Percentiles rank a stretch among this genome's conserved stretches.
phyloP scores from a whole-genome alignment of 2,329 filamentous ascomycete species.

The Exophiala dermatitidis region DNA sequence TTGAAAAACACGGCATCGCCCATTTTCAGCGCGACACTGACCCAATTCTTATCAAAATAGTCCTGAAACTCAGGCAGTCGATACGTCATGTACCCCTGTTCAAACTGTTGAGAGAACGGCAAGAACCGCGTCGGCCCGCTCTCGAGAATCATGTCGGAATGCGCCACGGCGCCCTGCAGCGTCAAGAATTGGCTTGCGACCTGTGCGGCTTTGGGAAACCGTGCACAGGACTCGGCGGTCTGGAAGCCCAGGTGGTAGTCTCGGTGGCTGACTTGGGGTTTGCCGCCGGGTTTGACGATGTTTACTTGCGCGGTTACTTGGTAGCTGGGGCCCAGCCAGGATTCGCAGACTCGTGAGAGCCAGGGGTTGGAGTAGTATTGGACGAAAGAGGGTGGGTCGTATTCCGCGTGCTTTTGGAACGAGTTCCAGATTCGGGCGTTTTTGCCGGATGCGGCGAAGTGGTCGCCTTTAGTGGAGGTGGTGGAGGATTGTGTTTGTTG shows the following conservation, averaged over 20 bases:
- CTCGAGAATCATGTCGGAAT: slow-evolving; percentile 52
- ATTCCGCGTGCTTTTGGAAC: slow-evolving; percentile 53
- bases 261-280: slow-evolving; percentile 52
- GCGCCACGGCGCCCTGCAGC: slow-evolving; percentile 57
- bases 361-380: slow-evolving; percentile 56
- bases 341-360: slow-evolving; percentile 45
- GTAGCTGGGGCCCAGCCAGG: slow-evolving; percentile 56
- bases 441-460: slow-evolving; percentile 50
- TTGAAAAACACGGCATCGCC: slow-evolving; percentile 60
- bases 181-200: slow-evolving; percentile 52
- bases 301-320: slow-evolving; percentile 57
- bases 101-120: slow-evolving; percentile 54
- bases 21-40: slow-evolving; percentile 46
- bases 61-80: slow-evolving; percentile 46
- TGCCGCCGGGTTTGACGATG: slow-evolving; percentile 53
- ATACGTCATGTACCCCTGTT: slow-evolving; percentile 54
- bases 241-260: slow-evolving; percentile 62
- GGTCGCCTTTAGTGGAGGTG: slow-evolving; percentile 43
- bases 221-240: slow-evolving; percentile 40
- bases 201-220: slow-evolving; percentile 49
- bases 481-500: slow-evolving; percentile 13
- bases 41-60: slow-evolving; percentile 48
- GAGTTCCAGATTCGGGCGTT: slow-evolving; percentile 62
- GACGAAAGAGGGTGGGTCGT: slow-evolving; percentile 48
- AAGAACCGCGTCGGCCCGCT: slow-evolving; percentile 55